phyloP scores from a whole-genome alignment of 2,329 filamentous ascomycete genomes.

The Magnaporthiopsis incrustans region DNA sequence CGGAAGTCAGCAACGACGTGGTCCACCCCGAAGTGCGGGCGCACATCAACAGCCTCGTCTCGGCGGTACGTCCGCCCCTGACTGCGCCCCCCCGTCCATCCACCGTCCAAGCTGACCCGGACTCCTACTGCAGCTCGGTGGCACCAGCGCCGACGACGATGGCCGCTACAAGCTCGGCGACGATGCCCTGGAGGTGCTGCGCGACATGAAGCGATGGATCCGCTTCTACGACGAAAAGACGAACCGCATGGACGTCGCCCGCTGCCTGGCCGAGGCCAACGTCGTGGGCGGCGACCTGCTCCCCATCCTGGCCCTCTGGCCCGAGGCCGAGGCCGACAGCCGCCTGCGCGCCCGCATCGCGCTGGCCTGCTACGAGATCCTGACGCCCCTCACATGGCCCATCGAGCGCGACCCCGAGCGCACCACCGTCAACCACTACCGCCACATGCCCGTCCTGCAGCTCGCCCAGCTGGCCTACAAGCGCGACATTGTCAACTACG shows the following conservation, averaged over 20 bases:
- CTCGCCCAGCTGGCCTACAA: conserved; percentile 88
- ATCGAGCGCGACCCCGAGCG: conserved; percentile 69
- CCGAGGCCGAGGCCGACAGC: conserved; percentile 62
- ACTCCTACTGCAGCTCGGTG: conserved; percentile 60
- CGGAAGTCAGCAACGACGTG: conserved; percentile 45
- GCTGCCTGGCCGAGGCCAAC: conserved; percentile 87
- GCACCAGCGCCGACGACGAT: conserved; percentile 69
- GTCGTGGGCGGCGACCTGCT: conserved; percentile 84
- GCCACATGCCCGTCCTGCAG: conserved; percentile 83
- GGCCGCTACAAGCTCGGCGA: conserved; percentile 85
- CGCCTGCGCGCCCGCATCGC: conserved; percentile 72
- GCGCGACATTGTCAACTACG: conserved; percentile 75
- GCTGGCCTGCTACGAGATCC: conserved; percentile 78
- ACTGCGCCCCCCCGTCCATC: not conserved
- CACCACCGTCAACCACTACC: conserved; percentile 88
- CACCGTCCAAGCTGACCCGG: conserved; percentile 12
- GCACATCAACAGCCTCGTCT: conserved; percentile 87
- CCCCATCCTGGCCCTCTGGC: conserved; percentile 79
- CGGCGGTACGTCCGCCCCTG: conserved; percentile 58
- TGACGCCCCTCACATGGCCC: conserved; percentile 92
- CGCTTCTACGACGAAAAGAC: conserved; percentile 89
- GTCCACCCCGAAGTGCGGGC: conserved; percentile 91
- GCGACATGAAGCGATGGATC: conserved; percentile 92
- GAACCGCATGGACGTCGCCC: conserved; percentile 88
- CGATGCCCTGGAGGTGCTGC: conserved; percentile 83